Evolutionary conservation across 768 basidiomycete species (phyloP).

Genomic region (Mycena crocata): DNA sequence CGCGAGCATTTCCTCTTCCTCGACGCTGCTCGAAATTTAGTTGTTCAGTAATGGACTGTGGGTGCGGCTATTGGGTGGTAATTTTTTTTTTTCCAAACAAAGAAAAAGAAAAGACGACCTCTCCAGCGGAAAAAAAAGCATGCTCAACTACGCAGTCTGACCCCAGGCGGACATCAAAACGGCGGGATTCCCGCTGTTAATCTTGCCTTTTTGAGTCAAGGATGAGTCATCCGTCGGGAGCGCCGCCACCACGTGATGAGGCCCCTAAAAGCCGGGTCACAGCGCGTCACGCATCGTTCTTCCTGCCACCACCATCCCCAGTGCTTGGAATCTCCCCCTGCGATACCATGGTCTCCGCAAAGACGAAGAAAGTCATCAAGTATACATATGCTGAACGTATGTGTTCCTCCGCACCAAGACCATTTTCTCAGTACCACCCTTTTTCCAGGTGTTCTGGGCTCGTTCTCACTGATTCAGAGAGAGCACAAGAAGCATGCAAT

Average conservation of each 20-base stretch:
- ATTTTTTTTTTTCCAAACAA: too few relatives aligned
- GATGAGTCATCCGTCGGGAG: not conserved
- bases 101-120: too few relatives aligned
- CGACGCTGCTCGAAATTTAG: too few relatives aligned
- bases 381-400: slow-evolving; percentile 55
- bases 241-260: slow-evolving; percentile 22
- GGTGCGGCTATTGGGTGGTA: too few relatives aligned
- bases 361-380: slow-evolving; percentile 44
- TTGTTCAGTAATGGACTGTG: too few relatives aligned
- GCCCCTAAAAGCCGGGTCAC: slow-evolving; percentile 27
- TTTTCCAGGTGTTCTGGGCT: slow-evolving; percentile 57
- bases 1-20: too few relatives aligned
- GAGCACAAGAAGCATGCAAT: slow-evolving; percentile 58
- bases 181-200: too few relatives aligned
- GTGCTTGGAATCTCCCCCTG: slow-evolving; percentile 22
- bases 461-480: slow-evolving; percentile 56
- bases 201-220: slow-evolving; percentile 18
- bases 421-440: slow-evolving; percentile 12
- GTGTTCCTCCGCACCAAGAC: slow-evolving; percentile 34
- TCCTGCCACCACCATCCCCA: slow-evolving; percentile 25
- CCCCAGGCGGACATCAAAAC: slow-evolving; percentile 1
- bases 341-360: slow-evolving; percentile 46
- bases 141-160: too few relatives aligned
- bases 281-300: slow-evolving; percentile 11
- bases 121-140: too few relatives aligned